Evolutionary conservation across 225 moss, liverwort and hornwort genomes (phyloP).

Genomic region (Pseudisothecium myosuroides): DNA sequence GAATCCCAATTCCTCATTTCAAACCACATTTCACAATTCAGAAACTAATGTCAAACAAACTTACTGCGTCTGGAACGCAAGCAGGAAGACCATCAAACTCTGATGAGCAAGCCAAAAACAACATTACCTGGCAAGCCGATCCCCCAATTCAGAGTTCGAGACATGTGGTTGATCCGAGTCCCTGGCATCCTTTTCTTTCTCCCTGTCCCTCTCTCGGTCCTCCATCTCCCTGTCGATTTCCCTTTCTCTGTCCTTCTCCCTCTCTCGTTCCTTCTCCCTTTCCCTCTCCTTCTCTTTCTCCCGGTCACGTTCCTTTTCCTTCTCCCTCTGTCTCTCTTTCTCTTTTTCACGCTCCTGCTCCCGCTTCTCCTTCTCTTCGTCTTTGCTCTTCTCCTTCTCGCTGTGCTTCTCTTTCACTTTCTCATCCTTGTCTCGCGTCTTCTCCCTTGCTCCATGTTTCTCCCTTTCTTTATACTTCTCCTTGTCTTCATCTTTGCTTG

Average conservation of each 20-base stretch:
- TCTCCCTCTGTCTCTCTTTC: conserved; percentile 41
- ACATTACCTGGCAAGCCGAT: conserved; percentile 63
- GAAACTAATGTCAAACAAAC: neutral
- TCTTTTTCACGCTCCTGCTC: conserved; percentile 30
- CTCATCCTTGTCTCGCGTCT: conserved; percentile 26
- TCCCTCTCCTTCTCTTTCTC: conserved; percentile 17
- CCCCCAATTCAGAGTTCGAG: conserved; percentile 56
- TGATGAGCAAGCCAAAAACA: neutral
- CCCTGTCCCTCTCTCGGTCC: conserved; percentile 26
- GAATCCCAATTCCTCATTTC: neutral
- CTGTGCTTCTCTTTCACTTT: conserved; percentile 40
- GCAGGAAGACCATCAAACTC: neutral
- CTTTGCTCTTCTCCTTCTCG: conserved; percentile 24
- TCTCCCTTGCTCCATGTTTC: conserved; percentile 36
- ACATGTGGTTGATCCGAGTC: conserved; percentile 40
- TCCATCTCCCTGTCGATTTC: conserved; percentile 27
- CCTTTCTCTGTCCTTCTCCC: conserved; percentile 27
- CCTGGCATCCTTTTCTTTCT: conserved; percentile 24
- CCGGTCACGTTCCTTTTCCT: conserved; percentile 30
- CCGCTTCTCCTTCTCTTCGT: conserved; percentile 17
- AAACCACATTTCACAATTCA: neutral
- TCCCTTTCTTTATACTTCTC: conserved; percentile 46
- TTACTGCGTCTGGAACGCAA: neutral
- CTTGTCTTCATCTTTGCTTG: conserved; percentile 23
- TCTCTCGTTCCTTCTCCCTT: conserved; percentile 29